Evolutionary conservation across 2,329 filamentous ascomycete species (phyloP), one percentile per base, ranked within the genome.

Genomic region (Cladosporium sphaerospermum): DNA sequence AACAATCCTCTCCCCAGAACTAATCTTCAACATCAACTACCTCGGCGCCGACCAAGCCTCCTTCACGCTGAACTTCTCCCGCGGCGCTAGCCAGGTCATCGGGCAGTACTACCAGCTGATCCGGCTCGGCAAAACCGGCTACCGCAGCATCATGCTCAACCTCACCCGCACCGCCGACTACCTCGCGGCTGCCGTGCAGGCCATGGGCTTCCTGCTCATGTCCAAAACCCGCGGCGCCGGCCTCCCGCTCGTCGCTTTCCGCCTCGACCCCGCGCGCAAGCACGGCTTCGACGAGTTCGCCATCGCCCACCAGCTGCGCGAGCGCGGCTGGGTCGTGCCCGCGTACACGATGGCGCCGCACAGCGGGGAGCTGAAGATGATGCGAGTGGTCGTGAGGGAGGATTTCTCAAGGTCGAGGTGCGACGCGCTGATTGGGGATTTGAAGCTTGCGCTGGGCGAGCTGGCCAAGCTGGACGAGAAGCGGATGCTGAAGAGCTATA

Each of bases 1-100:
- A n/a, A 11, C 31, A 14, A 16, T 7, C 9, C n/a, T 10, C 57
- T 7, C 10, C 6, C 5, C 57, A 68, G 91, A 96, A 65, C 84
- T 96, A 18, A 89, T 97, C 64, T 97, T 97, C 82, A 96, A 96
- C 79, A 96, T 97, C 80, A 96, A 96, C 79, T 97, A 97, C 74
- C 85, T 96, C 5, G 92, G 92, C 46, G 91, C 92, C 9, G 89
- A 96, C 67, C 92, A 97, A 70, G 86, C 90, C 2, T 96, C 89
- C 3, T 96, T 96, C 75, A 96, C 92, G 0, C 83, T 97, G 55
- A 97, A 97, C 78, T 97, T 97, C 77, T 95, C 88, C 67, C 95
- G 96, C 71, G 91, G 91, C 54, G 92, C 92, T 10, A 89, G 86
- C 5, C 91, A 96, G 68, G 88, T 96, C 65, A 95, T 97, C 57